Evolutionary conservation across 176 grass and related monocot species (phyloP), one percentile per base, ranked within the genome.

Genomic region (Miscanthus lutarioriparius): DNA sequence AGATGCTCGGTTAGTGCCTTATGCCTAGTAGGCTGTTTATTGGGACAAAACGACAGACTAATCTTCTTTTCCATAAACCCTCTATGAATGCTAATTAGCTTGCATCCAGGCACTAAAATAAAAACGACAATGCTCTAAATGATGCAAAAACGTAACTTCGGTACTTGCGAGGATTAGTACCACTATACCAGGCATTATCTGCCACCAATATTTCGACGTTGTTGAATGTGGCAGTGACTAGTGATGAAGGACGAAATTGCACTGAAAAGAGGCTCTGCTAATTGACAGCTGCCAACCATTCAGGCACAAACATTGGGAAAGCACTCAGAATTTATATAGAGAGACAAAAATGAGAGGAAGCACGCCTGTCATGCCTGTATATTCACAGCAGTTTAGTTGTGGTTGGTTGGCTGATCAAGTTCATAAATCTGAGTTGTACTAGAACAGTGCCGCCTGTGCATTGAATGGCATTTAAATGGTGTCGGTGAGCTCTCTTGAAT

Each of bases 351-450:
- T 28, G 27, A 30, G 70, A 9, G 12, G 33, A 64, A 7, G 47
- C 13, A 71, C 14, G 5, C 35, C 9, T 66, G 33, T 25, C 80
- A 41, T 70, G 16, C 51, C 37, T 85, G 70, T 70, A 72, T 38
- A 67, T 61, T 78, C 74, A 83, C 80, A 83, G 61, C n/a, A 80
- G 75, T 75, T 68, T 87, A 70, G 64, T 4, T 72, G 40, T 53
- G 27, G 75, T 90, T 87, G 39, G 88, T 90, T 90, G 80, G 84
- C 38, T 83, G 84, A 87, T 87, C 74, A 83, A 87, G 75, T 53
- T 64, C 84, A 90, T 87, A 75, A 83, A 86, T 80, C 84, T 44
- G 69, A 61, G 61, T 48, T 69, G 74, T 87, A 59, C 75, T 79
- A 82, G 59, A 49, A 75, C 80, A 68, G 47, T 41, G 45, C 80